Evolutionary conservation across 805 yeast genomes (phyloP).

Genomic region (Yarrowia deformans): DNA sequence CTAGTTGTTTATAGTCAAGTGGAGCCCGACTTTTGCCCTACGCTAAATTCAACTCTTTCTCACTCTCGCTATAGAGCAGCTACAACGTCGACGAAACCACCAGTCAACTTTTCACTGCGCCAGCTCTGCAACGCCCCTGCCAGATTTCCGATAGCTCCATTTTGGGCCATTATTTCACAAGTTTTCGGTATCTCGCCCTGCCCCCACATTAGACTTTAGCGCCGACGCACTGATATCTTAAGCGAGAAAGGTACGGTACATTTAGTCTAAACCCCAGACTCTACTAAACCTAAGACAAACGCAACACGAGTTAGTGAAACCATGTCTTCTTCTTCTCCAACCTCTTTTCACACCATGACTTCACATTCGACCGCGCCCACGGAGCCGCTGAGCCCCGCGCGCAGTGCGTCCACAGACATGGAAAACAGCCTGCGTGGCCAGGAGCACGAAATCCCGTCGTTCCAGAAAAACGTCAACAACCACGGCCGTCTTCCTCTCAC

Average conservation of each 20-base stretch:
- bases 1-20: too few species aligned
- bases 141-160: background rate
- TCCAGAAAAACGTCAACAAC: conserved; percentile 32
- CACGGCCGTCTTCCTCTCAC: conserved; percentile 9
- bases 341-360: conserved; percentile 12
- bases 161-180: background rate
- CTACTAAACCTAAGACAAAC: background rate
- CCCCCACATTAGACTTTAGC: background rate
- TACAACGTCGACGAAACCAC: too few species aligned
- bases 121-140: background rate
- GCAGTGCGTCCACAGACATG: conserved; percentile 19
- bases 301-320: background rate
- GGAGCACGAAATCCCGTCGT: conserved; percentile 20
- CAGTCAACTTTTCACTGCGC: background rate
- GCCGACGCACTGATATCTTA: conserved; percentile 23
- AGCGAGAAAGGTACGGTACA: conserved; percentile 19
- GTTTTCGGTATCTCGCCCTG: background rate
- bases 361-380: conserved; percentile 22
- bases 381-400: conserved; percentile 27
- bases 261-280: conserved; percentile 30
- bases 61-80: background rate
- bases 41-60: too few species aligned
- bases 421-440: background rate
- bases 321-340: conserved; percentile 26
- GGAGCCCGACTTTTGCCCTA: too few species aligned